These are phyloP conservation scores for Trifolium fragiferum DNA, from an alignment of 306 rosid species.

Conservation along the genomic window DNA sequence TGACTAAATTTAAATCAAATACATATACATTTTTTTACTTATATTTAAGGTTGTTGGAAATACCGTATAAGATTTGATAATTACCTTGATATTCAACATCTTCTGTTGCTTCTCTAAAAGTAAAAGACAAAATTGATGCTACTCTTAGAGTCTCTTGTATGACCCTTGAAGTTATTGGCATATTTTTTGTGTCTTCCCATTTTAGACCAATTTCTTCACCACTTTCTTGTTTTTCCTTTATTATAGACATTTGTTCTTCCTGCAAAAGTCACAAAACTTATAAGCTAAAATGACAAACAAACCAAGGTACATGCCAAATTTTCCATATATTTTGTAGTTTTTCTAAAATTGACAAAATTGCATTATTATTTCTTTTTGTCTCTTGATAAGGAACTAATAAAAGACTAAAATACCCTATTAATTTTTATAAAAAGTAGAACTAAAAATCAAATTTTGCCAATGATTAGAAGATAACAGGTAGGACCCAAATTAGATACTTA, in stretches of 20 bases:
- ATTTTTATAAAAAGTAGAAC: background rate
- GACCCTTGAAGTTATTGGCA: slow-evolving; percentile 80
- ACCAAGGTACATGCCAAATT: background rate
- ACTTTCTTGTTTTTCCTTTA: slow-evolving; percentile 49
- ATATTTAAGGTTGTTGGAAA: background rate
- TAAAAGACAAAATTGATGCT: slow-evolving; percentile 86
- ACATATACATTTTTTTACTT: too few relatives aligned
- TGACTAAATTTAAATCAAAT: background rate
- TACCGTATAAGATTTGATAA: background rate
- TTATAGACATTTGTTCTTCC: slow-evolving; percentile 73
- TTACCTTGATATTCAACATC: slow-evolving; percentile 87
- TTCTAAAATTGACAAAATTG: background rate
- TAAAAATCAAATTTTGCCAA: slow-evolving; percentile 12
- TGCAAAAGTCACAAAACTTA: slow-evolving; percentile 31
- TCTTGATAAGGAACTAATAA: background rate
- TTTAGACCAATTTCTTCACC: slow-evolving; percentile 54
- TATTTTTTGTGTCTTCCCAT: slow-evolving; percentile 78
- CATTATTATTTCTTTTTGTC: background rate
- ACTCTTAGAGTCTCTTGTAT: slow-evolving; percentile 89
- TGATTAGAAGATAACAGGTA: slow-evolving; percentile 16
- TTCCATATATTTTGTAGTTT: background rate
- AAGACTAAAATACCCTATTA: background rate
- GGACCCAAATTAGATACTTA: slow-evolving; percentile 49
- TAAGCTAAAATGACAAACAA: background rate
- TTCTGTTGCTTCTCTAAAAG: slow-evolving; percentile 91